Evolutionary conservation across 2,329 filamentous ascomycete genomes (phyloP).

Genomic region (Fusarium decemcellulare): DNA sequence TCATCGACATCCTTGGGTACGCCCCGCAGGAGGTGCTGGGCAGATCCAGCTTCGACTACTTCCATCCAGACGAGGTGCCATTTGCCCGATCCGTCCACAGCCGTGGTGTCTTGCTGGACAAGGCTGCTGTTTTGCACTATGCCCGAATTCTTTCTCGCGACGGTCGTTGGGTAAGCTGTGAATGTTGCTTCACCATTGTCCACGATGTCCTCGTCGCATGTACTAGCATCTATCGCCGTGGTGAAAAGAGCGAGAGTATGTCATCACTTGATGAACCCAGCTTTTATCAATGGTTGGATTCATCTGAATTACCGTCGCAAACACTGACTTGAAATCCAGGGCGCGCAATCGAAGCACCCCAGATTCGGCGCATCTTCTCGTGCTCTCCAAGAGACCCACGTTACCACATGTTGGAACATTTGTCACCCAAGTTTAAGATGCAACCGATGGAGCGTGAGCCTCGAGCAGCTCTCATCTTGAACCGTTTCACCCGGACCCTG

Average conservation of each 20-base stretch:
- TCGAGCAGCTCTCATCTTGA: slow-evolving; percentile 86
- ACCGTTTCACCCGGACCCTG: slow-evolving; percentile 86
- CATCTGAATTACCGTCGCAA: slow-evolving; percentile 1
- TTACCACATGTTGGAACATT: slow-evolving; percentile 90
- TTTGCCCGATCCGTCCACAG: slow-evolving; percentile 81
- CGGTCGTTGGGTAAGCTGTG: slow-evolving; percentile 83
- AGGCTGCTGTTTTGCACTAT: slow-evolving; percentile 87
- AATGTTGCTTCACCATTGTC: slow-evolving; percentile 91
- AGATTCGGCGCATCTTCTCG: slow-evolving; percentile 84
- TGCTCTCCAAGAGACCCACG: slow-evolving; percentile 86
- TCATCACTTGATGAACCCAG: slow-evolving; percentile 34
- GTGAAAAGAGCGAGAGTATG: slow-evolving; percentile 82
- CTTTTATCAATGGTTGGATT: not conserved
- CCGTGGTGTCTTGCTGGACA: slow-evolving; percentile 82
- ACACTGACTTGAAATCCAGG: slow-evolving; percentile 62
- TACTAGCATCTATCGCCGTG: slow-evolving; percentile 81
- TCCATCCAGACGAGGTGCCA: slow-evolving; percentile 85
- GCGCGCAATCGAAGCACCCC: slow-evolving; percentile 81
- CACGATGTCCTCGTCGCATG: slow-evolving; percentile 90
- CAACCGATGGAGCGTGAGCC: slow-evolving; percentile 79
- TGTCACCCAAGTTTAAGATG: slow-evolving; percentile 84
- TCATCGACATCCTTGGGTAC: slow-evolving; percentile 87
- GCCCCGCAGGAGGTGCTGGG: slow-evolving; percentile 81
- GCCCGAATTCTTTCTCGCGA: slow-evolving; percentile 78
- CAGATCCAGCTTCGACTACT: slow-evolving; percentile 87